phyloP scores from a whole-genome alignment of 1,139 yeast genomes.

The Protomyces inundatus region DNA sequence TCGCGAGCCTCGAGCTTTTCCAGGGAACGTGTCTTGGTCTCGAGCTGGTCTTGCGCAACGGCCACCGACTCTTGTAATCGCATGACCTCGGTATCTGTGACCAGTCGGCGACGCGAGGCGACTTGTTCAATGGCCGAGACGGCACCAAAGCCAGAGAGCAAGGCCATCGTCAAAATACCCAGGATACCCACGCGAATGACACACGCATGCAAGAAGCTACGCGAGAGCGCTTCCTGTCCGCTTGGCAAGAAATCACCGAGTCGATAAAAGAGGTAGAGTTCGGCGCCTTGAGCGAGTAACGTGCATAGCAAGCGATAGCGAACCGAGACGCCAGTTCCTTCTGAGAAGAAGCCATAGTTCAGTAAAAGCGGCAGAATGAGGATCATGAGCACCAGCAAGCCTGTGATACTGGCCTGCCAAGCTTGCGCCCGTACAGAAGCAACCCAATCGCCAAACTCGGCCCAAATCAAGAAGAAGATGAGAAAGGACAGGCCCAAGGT shows the following conservation, averaged over 20 bases:
- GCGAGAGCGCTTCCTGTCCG: conserved; percentile 9
- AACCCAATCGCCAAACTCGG: conserved; percentile 22
- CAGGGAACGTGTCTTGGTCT: conserved; percentile 32
- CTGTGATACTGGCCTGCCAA: conserved; percentile 39
- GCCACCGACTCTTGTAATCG: conserved; percentile 40
- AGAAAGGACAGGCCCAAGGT: conserved; percentile 12
- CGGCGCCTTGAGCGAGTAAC: conserved; percentile 33
- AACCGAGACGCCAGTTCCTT: conserved; percentile 30
- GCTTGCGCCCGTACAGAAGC: conserved; percentile 30
- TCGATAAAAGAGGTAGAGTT: conserved; percentile 38
- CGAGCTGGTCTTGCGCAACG: conserved; percentile 40
- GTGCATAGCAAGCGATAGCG: conserved; percentile 30
- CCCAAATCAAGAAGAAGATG: conserved; percentile 22
- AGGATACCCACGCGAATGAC: conserved; percentile 61
- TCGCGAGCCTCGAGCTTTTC: conserved; percentile 28
- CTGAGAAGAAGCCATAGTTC: conserved; percentile 34
- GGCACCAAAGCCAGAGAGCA: conserved; percentile 69
- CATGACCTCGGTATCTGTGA: conserved; percentile 38
- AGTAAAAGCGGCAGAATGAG: conserved; percentile 40
- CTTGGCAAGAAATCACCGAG: conserved; percentile 39
- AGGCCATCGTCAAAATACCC: conserved; percentile 68
- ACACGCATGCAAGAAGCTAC: conserved; percentile 36
- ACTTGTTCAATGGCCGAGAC: conserved; percentile 55
- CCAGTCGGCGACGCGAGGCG: conserved; percentile 35
- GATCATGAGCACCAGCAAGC: conserved; percentile 38